These are phyloP conservation scores for Begonia loranthoides DNA, from an alignment of 306 rosid species.

Conservation along the genomic window DNA sequence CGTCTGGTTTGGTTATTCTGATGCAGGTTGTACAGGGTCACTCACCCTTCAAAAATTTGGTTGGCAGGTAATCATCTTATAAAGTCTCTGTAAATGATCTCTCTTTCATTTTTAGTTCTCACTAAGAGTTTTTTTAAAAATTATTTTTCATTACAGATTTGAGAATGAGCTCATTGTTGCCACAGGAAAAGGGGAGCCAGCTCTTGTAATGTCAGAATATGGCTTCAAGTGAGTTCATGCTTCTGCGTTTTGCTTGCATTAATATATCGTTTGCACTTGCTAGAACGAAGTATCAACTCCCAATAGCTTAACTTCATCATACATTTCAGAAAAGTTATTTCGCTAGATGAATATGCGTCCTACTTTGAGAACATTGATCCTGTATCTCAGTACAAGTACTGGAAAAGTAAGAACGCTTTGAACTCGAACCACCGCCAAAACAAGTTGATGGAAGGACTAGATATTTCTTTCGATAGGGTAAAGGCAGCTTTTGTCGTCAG, in stretches of 20 bases:
- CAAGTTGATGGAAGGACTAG: conserved; percentile 8
- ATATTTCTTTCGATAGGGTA: conserved; percentile 49
- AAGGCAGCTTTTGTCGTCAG: conserved; percentile 70
- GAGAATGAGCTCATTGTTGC: conserved; percentile 68
- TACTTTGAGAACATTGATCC: conserved; percentile 85
- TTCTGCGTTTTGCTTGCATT: no score
- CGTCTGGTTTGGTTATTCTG: no score
- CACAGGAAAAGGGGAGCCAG: conserved; percentile 93
- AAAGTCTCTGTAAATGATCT: conserved; percentile 1
- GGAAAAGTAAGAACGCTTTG: conserved; percentile 7
- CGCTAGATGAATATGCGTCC: conserved; percentile 70
- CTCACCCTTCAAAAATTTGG: conserved; percentile 71
- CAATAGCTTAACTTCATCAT: background rate
- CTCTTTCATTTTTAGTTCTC: background rate
- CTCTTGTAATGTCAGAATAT: conserved; percentile 72
- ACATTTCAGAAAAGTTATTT: conserved; percentile 57
- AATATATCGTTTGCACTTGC: background rate
- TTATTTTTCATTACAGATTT: conserved; percentile 31
- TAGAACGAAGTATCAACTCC: conserved; percentile 2
- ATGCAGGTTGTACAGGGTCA: conserved; percentile 87
- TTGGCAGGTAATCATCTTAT: conserved; percentile 35
- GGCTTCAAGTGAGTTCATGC: conserved; percentile 52
- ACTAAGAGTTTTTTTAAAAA: conserved; percentile 1
- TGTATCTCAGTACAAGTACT: conserved; percentile 60
- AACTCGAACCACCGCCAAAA: conserved; percentile 15